These are phyloP conservation scores for Vigna angularis DNA, from an alignment of 306 rosid species.

Conservation along the genomic window DNA sequence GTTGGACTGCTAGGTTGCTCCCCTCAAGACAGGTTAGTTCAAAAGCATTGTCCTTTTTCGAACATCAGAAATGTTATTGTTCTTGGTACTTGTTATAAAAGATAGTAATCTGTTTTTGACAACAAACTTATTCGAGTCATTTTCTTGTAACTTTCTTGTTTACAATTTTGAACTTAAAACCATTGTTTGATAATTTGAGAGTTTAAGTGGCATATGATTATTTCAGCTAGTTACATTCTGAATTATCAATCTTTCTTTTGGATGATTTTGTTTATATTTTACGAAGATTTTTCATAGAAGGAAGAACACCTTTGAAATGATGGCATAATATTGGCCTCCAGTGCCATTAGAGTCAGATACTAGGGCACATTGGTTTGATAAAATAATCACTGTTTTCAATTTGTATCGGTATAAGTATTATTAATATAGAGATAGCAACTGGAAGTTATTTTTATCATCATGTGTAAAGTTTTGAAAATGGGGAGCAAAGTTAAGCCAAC, in stretches of 20 bases:
- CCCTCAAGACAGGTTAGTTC: conserved; percentile 46
- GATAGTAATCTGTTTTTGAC: background rate
- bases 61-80: background rate
- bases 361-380: background rate
- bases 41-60: background rate
- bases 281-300: background rate
- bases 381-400: background rate
- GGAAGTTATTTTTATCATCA: background rate
- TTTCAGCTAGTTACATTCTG: background rate
- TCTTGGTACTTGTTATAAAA: background rate
- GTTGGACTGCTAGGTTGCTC: conserved; percentile 56
- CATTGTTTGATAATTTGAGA: background rate
- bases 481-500: no score
- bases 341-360: background rate
- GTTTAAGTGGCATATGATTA: background rate
- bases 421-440: background rate
- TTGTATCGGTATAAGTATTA: background rate
- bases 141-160: background rate
- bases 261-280: background rate
- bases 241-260: background rate
- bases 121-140: background rate
- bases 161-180: background rate
- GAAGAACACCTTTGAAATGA: background rate
- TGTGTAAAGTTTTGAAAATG: background rate
- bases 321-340: background rate